Percentiles rank a stretch among this genome's conserved stretches.
phyloP scores from a whole-genome alignment of 208 protist genomes.

The Strigomonas culicis region DNA sequence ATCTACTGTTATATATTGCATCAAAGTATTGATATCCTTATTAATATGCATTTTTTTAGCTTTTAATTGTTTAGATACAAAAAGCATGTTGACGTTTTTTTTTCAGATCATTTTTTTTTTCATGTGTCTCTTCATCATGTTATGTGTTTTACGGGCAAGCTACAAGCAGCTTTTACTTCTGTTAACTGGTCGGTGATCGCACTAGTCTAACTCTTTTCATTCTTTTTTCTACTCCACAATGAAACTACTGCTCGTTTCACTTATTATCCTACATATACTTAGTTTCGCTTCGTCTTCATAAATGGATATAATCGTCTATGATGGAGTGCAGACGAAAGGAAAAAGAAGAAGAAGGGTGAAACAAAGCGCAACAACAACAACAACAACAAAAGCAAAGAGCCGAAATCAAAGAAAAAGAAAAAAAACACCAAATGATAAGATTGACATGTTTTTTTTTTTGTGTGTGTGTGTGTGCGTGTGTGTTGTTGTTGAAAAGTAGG shows the following conservation, averaged over 20 bases:
- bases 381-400: slow-evolving; percentile 6
- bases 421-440: neutral
- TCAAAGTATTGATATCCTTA: too few relatives aligned
- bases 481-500: neutral
- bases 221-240: too few relatives aligned
- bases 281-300: neutral
- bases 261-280: neutral
- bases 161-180: neutral
- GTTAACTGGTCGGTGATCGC: too few relatives aligned
- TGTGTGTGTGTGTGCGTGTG: too few relatives aligned
- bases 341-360: slow-evolving; percentile 7
- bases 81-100: neutral
- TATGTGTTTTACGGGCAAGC: neutral
- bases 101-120: neutral
- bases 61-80: neutral
- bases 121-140: neutral
- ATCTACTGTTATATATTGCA: neutral
- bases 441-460: neutral
- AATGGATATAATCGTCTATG: neutral
- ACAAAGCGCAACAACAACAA: slow-evolving; percentile 2
- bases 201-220: too few relatives aligned
- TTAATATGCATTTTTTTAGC: neutral
- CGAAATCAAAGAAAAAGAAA: slow-evolving; percentile 7
- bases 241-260: too few relatives aligned
- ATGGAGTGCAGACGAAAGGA: neutral